phyloP scores from a whole-genome alignment of 2,329 filamentous ascomycete genomes.

The Ophiostoma fasciatum region DNA sequence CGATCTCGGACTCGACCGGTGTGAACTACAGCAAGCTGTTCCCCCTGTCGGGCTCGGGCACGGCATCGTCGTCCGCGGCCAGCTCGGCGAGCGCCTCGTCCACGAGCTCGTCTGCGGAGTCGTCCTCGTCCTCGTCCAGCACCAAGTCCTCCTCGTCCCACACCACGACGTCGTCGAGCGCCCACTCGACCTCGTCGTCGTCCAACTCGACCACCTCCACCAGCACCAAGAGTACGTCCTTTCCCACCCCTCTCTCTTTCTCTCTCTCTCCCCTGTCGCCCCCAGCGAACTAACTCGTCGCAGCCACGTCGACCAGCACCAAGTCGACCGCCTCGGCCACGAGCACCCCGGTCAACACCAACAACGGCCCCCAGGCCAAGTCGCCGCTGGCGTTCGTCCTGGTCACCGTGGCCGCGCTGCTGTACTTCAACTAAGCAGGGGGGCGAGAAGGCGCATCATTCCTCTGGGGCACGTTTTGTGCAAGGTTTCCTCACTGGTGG shows the following conservation, averaged over 20 bases:
- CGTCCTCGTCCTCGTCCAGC: slow-evolving; percentile 6
- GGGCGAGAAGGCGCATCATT: no score
- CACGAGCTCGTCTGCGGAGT: slow-evolving; percentile 10
- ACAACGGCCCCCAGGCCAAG: slow-evolving; percentile 22
- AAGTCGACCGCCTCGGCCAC: slow-evolving; percentile 13
- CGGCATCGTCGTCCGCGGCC: slow-evolving; percentile 10
- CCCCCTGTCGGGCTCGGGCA: slow-evolving; percentile 14
- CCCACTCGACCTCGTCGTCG: neutral
- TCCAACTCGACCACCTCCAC: slow-evolving; percentile 3
- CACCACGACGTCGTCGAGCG: neutral
- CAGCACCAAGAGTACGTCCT: slow-evolving; percentile 5
- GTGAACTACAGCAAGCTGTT: slow-evolving; percentile 32
- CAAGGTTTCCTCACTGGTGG: neutral
- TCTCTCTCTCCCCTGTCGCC: slow-evolving; percentile 9
- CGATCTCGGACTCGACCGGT: slow-evolving; percentile 24
- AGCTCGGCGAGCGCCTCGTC: slow-evolving; percentile 10
- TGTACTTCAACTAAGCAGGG: slow-evolving; percentile 26
- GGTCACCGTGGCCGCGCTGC: slow-evolving; percentile 23
- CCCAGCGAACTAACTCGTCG: slow-evolving; percentile 8
- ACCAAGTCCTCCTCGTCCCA: slow-evolving; percentile 1
- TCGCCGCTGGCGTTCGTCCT: slow-evolving; percentile 27
- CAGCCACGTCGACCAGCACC: slow-evolving; percentile 10
- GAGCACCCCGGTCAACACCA: slow-evolving; percentile 17
- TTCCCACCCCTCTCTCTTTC: neutral
- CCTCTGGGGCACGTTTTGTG: neutral